Evolutionary conservation across 176 grass and related monocot genomes (phyloP), one percentile per base, ranked within the genome.

Genomic region (Avena atlantica): DNA sequence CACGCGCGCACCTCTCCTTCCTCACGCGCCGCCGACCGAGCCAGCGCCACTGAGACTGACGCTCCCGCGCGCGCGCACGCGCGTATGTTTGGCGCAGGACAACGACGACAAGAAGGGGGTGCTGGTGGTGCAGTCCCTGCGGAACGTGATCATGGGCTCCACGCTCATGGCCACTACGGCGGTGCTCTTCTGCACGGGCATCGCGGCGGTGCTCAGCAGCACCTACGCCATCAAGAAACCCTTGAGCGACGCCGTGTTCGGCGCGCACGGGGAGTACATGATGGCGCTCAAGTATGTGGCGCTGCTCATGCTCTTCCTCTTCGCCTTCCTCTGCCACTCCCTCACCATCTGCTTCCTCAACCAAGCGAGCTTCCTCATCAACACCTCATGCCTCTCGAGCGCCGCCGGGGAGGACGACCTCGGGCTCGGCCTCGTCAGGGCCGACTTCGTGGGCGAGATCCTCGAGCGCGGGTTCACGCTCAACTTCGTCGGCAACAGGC

Each of bases 181-280:
- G 48, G 92, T 96, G 89, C 94, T 99, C 71, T 93, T 99, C 84
- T 90, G 92, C 94, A 92, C 97, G 49, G 94, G 92, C 40, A 90
- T 99, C 80, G 97, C 97, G 12, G 97, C 97, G 11, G 91, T 99
- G 75, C 84, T 96, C 57, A 99, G 97, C 92, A 99, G 97, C 92
- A 93, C 92, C 13, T 99, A 96, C 92, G 81, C 90, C 49, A 76
- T 96, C 47, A 99, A 96, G 90, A 88, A 90, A 67, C 97, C 97
- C 34, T 82, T 99, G 0, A 94, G 91, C 80, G 94, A 99, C 73
- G 13, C 92, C 34, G 89, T 96, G 13, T 90, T 94, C 76, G 97
- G 97, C 52, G 97, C 94, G 9, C 97, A 99, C 76, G 97, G 94
- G 68, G 94, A 99, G 90, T 91, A 96, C 92, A 94, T 94, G 92